Evolutionary conservation across 1,284 basidiomycete species (phyloP).

Genomic region (Pterula multifida): DNA sequence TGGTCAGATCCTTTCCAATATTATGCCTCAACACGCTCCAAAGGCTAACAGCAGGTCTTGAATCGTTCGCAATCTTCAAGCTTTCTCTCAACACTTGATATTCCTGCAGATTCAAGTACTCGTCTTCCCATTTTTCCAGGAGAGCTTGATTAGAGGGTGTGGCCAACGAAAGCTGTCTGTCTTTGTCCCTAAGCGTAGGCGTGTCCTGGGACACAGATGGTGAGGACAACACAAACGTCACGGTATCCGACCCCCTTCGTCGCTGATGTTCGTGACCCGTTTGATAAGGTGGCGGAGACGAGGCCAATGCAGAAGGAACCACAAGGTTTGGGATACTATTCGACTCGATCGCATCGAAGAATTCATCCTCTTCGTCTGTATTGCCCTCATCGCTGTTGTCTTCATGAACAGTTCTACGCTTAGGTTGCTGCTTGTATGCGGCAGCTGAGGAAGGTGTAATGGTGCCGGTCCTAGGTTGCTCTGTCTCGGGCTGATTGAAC

Average conservation of each 20-base stretch:
- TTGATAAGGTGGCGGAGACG: no score
- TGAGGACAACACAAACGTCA: no score
- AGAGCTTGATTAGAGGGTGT: background rate
- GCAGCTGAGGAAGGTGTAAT: background rate
- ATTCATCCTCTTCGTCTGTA: conserved; percentile 91
- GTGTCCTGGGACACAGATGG: no score
- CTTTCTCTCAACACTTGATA: background rate
- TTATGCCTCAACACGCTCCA: conserved; percentile 95
- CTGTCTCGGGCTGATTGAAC: background rate
- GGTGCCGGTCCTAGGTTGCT: background rate
- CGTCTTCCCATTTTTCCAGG: background rate
- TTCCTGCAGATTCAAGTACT: no score
- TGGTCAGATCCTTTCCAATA: conserved; percentile 95
- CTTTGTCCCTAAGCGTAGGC: background rate
- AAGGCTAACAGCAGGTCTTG: conserved; percentile 21
- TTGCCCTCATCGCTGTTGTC: conserved; percentile 34
- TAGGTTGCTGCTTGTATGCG: background rate
- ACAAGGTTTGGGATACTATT: conserved; percentile 68
- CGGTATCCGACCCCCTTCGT: background rate
- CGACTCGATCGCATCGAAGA: conserved; percentile 93
- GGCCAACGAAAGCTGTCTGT: background rate
- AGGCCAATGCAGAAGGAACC: conserved; percentile 44
- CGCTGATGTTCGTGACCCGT: background rate
- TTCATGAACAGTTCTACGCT: background rate
- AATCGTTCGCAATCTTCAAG: conserved; percentile 13